Evolutionary conservation across 495 filamentous ascomycete genomes (phyloP).

Genomic region (Trichoderma parareesei): DNA sequence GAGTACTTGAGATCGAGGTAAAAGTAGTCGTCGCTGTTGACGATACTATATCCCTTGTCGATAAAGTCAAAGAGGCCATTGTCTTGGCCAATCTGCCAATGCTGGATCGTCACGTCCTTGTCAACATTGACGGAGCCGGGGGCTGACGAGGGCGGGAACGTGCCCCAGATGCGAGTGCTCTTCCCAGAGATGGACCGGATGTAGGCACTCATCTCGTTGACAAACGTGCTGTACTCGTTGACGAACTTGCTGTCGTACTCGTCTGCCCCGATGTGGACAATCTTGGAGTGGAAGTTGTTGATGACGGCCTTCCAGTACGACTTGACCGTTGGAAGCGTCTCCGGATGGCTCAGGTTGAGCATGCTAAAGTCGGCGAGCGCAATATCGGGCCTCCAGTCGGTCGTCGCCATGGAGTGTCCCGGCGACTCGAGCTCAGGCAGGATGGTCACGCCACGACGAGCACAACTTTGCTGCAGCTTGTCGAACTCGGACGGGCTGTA

Average conservation of each 20-base stretch:
- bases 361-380: constrained; percentile 42
- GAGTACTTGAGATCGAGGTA: constrained; percentile 50
- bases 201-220: constrained; percentile 44
- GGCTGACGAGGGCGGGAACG: constrained; percentile 25
- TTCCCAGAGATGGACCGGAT: constrained; percentile 36
- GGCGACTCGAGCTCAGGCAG: constrained; percentile 50
- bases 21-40: constrained; percentile 50
- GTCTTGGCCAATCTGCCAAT: constrained; percentile 52
- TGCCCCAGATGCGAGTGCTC: constrained; percentile 46
- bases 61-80: constrained; percentile 37
- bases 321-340: constrained; percentile 45
- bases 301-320: constrained; percentile 48
- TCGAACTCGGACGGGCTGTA: constrained; percentile 39
- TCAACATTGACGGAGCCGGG: constrained; percentile 32
- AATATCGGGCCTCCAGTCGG: constrained; percentile 50
- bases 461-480: constrained; percentile 44
- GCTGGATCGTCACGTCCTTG: constrained; percentile 41
- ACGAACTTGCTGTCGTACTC: constrained; percentile 44
- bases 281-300: constrained; percentile 48
- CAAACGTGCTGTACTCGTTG: constrained; percentile 46
- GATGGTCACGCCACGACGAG: constrained; percentile 42
- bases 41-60: constrained; percentile 32
- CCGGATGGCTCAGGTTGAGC: constrained; percentile 46
- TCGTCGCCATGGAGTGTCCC: constrained; percentile 44
- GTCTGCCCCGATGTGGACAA: constrained; percentile 50